Evolutionary conservation across 257 asterid genomes (phyloP).

Genomic region (Ilex asprella): DNA sequence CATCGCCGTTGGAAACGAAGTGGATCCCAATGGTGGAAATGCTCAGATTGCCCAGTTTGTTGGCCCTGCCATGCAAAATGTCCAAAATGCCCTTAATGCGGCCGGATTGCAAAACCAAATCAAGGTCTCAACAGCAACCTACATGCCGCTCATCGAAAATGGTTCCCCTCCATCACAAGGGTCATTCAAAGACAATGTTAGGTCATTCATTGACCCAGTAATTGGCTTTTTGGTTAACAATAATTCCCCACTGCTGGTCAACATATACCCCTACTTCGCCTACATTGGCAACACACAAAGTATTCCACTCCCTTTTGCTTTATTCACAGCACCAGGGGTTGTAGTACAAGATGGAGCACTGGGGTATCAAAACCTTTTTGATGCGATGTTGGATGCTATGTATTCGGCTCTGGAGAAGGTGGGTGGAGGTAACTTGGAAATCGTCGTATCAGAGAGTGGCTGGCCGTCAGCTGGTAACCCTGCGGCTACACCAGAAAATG

Average conservation of each 20-base stretch:
- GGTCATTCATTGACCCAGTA: conserved; percentile 9
- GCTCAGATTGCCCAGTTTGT: conserved; percentile 3
- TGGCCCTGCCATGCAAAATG: conserved; percentile 23
- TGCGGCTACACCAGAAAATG: conserved; percentile 11
- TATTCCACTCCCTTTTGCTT: conserved; percentile 16
- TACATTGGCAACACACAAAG: conserved; percentile 6
- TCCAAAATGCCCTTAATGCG: conserved; percentile 14
- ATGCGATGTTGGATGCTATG: not conserved
- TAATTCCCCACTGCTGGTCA: conserved; percentile 19
- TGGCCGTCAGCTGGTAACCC: conserved; percentile 35
- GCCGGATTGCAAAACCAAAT: conserved; percentile 19
- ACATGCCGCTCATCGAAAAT: conserved; percentile 14
- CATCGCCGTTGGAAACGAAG: conserved; percentile 31
- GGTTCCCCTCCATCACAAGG: conserved; percentile 27
- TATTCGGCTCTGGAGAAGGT: conserved; percentile 15
- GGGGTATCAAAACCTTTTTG: conserved; percentile 9
- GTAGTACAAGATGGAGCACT: conserved; percentile 16
- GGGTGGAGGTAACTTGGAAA: conserved; percentile 18
- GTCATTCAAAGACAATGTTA: conserved; percentile 14
- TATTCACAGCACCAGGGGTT: conserved; percentile 14
- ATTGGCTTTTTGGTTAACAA: conserved; percentile 10
- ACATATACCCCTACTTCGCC: conserved; percentile 30
- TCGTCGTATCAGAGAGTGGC: conserved; percentile 35
- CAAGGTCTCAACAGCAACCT: conserved; percentile 23
- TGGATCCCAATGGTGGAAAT: conserved; percentile 15